Conservation (phyloP, 106 monocot species). For the Acorus calamus region DNA sequence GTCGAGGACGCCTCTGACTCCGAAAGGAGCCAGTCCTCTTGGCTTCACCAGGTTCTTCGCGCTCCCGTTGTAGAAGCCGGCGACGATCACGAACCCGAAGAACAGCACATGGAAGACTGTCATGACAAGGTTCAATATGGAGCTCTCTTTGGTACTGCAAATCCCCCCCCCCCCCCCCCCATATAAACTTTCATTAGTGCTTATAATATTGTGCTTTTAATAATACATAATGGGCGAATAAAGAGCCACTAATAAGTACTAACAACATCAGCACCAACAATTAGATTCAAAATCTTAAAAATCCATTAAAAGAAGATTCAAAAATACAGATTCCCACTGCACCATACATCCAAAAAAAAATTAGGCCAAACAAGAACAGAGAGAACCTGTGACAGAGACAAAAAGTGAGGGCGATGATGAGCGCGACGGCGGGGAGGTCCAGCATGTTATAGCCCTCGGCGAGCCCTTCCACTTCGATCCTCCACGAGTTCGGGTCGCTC, state of each 20-base stretch:
- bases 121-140: conserved; percentile 47
- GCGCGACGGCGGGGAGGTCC: conserved; percentile 38
- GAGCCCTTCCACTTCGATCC: conserved; percentile 26
- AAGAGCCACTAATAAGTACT: no score
- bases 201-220: no score
- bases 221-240: no score
- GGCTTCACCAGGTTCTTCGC: conserved; percentile 33
- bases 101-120: conserved; percentile 60
- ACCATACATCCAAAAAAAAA: no score
- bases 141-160: conserved; percentile 70
- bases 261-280: background rate
- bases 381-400: conserved; percentile 41
- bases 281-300: conserved; percentile 1
- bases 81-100: conserved; percentile 52
- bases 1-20: conserved; percentile 45
- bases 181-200: background rate
- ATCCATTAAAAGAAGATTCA: background rate
- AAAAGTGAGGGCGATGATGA: conserved; percentile 36
- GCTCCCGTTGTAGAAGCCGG: conserved; percentile 53
- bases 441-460: conserved; percentile 31
- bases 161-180: no score
- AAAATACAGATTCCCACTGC: background rate
- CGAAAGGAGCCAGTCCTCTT: conserved; percentile 48
- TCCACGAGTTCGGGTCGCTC: conserved; percentile 33
- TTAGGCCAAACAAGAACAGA: background rate